Evolutionary conservation across 2,329 filamentous ascomycete genomes (phyloP).

Genomic region (Penicillium hordei): DNA sequence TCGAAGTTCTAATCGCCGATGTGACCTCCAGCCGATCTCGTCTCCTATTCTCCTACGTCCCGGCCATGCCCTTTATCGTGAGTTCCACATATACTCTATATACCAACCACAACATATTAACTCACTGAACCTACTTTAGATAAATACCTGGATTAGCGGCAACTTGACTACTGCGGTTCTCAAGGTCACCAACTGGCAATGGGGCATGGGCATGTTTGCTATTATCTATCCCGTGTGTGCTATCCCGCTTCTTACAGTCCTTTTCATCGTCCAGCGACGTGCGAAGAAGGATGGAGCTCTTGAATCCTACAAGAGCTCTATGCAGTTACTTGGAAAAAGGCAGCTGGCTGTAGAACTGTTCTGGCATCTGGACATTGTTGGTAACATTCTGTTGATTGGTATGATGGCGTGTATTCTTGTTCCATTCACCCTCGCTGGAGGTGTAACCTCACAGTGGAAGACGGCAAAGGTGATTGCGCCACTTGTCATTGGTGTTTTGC

Average conservation of each 20-base stretch:
- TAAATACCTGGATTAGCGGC: slow-evolving; percentile 65
- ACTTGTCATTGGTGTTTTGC: slow-evolving; percentile 52
- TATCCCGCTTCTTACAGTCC: slow-evolving; percentile 55
- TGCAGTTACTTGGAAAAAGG: slow-evolving; percentile 43
- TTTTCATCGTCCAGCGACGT: slow-evolving; percentile 53
- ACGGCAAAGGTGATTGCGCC: slow-evolving; percentile 54
- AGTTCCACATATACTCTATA: slow-evolving; percentile 3
- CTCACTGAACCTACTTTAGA: slow-evolving; percentile 10
- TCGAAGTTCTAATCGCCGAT: slow-evolving; percentile 65
- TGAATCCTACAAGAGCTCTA: slow-evolving; percentile 45
- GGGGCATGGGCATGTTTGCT: slow-evolving; percentile 65
- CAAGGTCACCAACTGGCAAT: slow-evolving; percentile 55
- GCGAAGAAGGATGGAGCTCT: slow-evolving; percentile 55
- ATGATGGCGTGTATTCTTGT: slow-evolving; percentile 55
- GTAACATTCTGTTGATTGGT: slow-evolving; percentile 54
- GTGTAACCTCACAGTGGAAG: slow-evolving; percentile 50
- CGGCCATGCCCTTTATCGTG: slow-evolving; percentile 57
- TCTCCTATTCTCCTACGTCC: slow-evolving; percentile 66
- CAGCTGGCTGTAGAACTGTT: slow-evolving; percentile 50
- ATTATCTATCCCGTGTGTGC: slow-evolving; percentile 60
- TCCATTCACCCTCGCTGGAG: slow-evolving; percentile 59
- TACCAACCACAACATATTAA: neutral
- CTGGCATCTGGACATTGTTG: slow-evolving; percentile 57
- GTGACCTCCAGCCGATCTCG: slow-evolving; percentile 63
- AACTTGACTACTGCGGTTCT: slow-evolving; percentile 56